Evolutionary conservation across 2,329 filamentous ascomycete genomes (phyloP), one percentile per base, ranked within the genome.

Genomic region (Cladophialophora psammophila): DNA sequence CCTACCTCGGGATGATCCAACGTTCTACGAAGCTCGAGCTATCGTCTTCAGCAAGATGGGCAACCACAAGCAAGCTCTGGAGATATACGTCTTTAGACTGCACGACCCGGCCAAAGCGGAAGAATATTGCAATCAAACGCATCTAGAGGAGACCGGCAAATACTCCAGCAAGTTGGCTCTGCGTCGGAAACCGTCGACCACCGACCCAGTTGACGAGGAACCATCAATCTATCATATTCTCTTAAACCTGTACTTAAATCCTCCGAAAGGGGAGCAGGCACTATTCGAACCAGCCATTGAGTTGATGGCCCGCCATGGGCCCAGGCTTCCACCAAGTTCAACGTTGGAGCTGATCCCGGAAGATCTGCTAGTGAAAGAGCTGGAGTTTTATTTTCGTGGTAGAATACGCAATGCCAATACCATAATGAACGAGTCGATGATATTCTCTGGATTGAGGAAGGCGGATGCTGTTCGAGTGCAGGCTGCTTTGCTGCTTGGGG

Each of bases 21-120:
- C 87, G 2, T 97, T 97, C 74, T 96, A 91, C 78, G 94, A 98
- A 77, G 89, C 93, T 1, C 89, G 94, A 68, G 95, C 95, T 6
- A 90, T 98, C 53, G 90, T 98, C 20, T 87, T 98, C 45, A 93
- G 92, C 78, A 96, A 95, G 73, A 97, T 98, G 92, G 93, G 92
- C 6, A 91, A 94, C 74, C 94, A 99, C 80, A 94, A 93, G 76
- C 93, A 98, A 79, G 95, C 95, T 0, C 82, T 99, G n/a, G 91
- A 95, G 76, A 97, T 99, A 60, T 99, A 97, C 77, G 94, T 98
- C 34, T 99, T 97, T 80, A 95, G 94, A 78, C 87, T 99, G 78
- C 83, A 91, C 72, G 90, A 97, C 77, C 94, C 92, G 69, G 83
- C 82, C 12, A 98, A 97, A 79, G 95, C 95, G 36, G 95, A 99